A percentile compares a stretch with the other conserved stretches of the same genome.
Evolutionary conservation across 139 green algal species (phyloP).

Genomic region (Picochlorum sp.): DNA sequence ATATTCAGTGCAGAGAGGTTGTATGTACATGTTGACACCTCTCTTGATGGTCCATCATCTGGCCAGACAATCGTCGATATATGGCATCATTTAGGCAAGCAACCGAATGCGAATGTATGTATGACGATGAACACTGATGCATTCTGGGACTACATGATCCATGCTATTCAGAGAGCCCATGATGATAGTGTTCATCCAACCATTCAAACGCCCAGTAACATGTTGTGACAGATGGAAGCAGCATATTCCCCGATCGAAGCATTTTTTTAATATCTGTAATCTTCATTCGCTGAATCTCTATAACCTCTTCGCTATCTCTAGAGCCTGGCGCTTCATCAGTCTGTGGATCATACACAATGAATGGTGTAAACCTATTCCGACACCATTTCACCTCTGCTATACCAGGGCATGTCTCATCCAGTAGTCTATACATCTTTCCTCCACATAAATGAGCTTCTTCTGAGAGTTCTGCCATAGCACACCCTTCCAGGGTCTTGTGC

Average conservation of each 20-base stretch:
- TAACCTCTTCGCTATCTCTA: constrained; percentile 49
- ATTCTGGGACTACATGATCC: constrained; percentile 43
- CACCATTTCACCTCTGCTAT: constrained; percentile 83
- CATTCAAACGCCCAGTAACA: constrained; percentile 50
- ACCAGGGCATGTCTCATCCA: constrained; percentile 39
- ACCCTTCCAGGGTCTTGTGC: constrained; percentile 43
- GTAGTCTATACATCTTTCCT: constrained; percentile 55
- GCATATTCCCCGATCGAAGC: constrained; percentile 48
- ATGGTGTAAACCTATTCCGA: constrained; percentile 67
- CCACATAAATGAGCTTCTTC: constrained; percentile 71
- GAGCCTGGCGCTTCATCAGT: constrained; percentile 14
- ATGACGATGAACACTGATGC: constrained; percentile 29
- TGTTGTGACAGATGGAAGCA: constrained; percentile 58
- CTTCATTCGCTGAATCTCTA: constrained; percentile 42
- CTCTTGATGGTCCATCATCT: constrained; percentile 34
- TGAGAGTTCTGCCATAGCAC: constrained; percentile 53
- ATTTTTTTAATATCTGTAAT: constrained; percentile 42
- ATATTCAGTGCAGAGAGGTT: constrained; percentile 59
- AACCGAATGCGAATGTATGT: constrained; percentile 61
- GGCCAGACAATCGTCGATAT: constrained; percentile 84
- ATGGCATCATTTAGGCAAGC: constrained; percentile 35
- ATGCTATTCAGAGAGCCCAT: constrained; percentile 12
- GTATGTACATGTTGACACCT: constrained; percentile 75
- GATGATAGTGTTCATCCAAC: constrained; percentile 25
- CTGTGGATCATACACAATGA: constrained; percentile 57